Conservation (phyloP, 2,329 filamentous ascomycete species). For the Sphaceloma murrayae region DNA sequence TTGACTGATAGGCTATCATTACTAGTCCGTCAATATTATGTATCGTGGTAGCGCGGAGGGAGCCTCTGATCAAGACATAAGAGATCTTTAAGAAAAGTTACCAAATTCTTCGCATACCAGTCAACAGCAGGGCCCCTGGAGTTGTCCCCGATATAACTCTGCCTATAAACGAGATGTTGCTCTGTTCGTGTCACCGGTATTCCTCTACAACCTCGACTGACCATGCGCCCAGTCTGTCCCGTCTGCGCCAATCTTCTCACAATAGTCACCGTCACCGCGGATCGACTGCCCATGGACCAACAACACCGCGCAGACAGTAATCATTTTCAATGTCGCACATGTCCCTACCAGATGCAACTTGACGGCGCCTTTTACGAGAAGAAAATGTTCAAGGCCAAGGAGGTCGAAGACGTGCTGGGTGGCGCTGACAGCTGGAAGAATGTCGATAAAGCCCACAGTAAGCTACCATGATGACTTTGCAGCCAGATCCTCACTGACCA, state of each 20-base stretch:
- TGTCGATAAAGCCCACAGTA: constrained; percentile 62
- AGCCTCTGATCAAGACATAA: too few species aligned
- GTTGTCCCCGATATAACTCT: too few species aligned
- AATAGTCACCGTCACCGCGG: constrained; percentile 45
- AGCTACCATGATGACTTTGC: constrained; percentile 21
- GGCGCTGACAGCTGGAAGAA: constrained; percentile 84
- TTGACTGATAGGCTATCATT: background rate
- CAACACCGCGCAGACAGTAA: constrained; percentile 45
- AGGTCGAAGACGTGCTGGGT: constrained; percentile 83
- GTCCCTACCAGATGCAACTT: constrained; percentile 82
- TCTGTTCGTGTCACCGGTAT: too few species aligned
- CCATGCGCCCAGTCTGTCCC: constrained; percentile 57
- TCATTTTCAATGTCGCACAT: constrained; percentile 90
- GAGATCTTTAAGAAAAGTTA: too few species aligned
- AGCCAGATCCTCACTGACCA: constrained; percentile 7
- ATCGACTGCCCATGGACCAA: constrained; percentile 31
- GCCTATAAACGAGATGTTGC: too few species aligned
- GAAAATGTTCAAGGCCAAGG: constrained; percentile 69
- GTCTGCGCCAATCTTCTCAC: constrained; percentile 77
- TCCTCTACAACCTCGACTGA: background rate
- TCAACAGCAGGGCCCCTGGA: too few species aligned
- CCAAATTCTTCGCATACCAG: too few species aligned
- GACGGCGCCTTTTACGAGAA: constrained; percentile 73
- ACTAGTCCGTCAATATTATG: too few species aligned
- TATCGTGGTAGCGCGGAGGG: too few species aligned